Percentiles rank a stretch among this genome's conserved stretches.
Evolutionary conservation across 306 rosid genomes (phyloP).

Genomic region (Begonia peltatifolia): DNA sequence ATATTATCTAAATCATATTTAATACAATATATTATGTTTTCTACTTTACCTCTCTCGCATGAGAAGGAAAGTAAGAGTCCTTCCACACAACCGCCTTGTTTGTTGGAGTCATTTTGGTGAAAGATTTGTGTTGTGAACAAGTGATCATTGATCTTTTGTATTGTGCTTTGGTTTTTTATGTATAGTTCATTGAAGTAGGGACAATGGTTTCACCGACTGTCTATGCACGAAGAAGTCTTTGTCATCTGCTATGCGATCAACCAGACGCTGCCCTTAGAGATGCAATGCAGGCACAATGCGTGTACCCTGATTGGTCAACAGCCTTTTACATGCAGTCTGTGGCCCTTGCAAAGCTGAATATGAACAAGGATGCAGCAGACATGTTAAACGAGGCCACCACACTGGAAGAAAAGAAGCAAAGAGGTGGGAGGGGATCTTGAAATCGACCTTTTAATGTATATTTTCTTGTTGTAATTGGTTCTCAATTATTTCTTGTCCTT

Average conservation of each 20-base stretch:
- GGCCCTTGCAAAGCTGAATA: constrained; percentile 71
- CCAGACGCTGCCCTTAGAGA: constrained; percentile 78
- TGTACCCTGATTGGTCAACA: constrained; percentile 63
- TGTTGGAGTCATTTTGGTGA: too few species aligned
- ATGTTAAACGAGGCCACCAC: constrained; percentile 61
- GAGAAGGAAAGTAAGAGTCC: too few species aligned
- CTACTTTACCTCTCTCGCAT: too few species aligned
- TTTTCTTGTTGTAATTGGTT: constrained; percentile 7
- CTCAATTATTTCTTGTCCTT: not conserved
- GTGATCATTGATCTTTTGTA: not conserved
- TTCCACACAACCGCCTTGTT: too few species aligned
- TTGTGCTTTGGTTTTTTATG: not conserved
- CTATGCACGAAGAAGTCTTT: constrained; percentile 52
- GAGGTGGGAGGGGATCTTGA: constrained; percentile 27
- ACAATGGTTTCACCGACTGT: constrained; percentile 70
- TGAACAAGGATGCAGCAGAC: constrained; percentile 64
- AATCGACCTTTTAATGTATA: constrained; percentile 4
- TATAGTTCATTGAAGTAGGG: constrained; percentile 52
- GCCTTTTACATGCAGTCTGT: constrained; percentile 85
- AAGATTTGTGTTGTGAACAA: not conserved
- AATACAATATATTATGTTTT: too few species aligned
- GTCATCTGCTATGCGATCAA: constrained; percentile 60
- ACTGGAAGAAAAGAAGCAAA: constrained; percentile 48
- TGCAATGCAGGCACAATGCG: constrained; percentile 79
- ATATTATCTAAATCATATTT: too few species aligned